Conservation (phyloP, 2,329 filamentous ascomycete species). For the Aspergillus hiratsukae region DNA sequence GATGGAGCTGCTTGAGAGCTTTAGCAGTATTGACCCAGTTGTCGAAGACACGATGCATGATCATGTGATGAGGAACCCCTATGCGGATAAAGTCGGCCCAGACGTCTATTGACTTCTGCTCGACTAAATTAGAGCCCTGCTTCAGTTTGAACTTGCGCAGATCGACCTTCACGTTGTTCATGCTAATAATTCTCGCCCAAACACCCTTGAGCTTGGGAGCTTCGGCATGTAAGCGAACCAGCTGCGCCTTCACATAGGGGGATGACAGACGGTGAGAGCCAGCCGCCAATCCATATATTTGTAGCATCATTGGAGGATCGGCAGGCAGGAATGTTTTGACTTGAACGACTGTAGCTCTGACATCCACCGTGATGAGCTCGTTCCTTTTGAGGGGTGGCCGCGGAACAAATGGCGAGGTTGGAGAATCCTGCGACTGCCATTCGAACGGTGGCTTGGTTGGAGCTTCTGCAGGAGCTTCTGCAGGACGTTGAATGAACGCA, state of each 20-base stretch:
- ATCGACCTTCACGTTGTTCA: conserved; percentile 77
- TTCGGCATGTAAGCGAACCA: conserved; percentile 81
- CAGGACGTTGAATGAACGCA: conserved; percentile 50
- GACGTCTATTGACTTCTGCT: conserved; percentile 80
- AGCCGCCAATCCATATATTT: conserved; percentile 75
- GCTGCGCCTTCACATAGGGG: conserved; percentile 71
- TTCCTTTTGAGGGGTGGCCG: conserved; percentile 23
- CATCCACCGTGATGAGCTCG: conserved; percentile 76
- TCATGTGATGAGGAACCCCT: conserved; percentile 84
- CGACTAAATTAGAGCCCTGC: conserved; percentile 55
- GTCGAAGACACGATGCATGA: conserved; percentile 87
- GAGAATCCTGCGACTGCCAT: conserved; percentile 12
- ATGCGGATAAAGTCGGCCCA: conserved; percentile 80
- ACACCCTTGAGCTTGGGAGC: conserved; percentile 75
- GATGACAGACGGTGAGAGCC: conserved; percentile 83
- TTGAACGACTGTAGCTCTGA: conserved; percentile 77
- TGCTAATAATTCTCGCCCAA: conserved; percentile 81
- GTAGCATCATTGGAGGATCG: conserved; percentile 88
- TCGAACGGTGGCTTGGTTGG: conserved; percentile 5
- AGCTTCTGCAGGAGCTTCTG: conserved; percentile 14
- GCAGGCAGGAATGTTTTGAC: conserved; percentile 83
- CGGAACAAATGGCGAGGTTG: conserved; percentile 23
- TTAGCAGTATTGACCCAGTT: conserved; percentile 87
- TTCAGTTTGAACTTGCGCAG: conserved; percentile 72
- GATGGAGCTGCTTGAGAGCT: conserved; percentile 82